Evolutionary conservation across 2,329 filamentous ascomycete genomes (phyloP).

Genomic region (Penicillium aurantiogriseum): DNA sequence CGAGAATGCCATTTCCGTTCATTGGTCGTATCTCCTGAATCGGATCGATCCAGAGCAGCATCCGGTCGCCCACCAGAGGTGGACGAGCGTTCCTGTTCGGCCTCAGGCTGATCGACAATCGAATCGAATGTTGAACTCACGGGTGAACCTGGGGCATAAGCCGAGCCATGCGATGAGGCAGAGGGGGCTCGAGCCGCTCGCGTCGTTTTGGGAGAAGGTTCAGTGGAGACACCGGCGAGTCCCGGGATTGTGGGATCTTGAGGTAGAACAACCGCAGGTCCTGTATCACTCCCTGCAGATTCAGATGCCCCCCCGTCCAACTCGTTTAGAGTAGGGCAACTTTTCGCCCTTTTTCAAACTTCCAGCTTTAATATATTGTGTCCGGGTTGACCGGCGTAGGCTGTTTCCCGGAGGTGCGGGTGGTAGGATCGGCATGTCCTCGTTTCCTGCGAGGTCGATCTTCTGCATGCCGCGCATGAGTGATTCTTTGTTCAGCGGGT

Average conservation of each 20-base stretch:
- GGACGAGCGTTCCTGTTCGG: constrained; percentile 15
- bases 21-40: constrained; percentile 38
- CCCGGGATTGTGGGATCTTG: constrained; percentile 37
- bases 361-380: constrained; percentile 77
- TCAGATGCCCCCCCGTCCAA: constrained; percentile 60
- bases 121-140: constrained; percentile 30
- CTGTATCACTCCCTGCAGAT: constrained; percentile 51
- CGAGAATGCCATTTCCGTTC: constrained; percentile 55
- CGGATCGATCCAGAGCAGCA: constrained; percentile 25
- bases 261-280: constrained; percentile 36
- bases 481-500: constrained; percentile 64
- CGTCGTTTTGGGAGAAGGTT: constrained; percentile 32
- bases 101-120: constrained; percentile 29
- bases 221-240: constrained; percentile 38
- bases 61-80: constrained; percentile 21
- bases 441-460: constrained; percentile 47
- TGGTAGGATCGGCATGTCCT: constrained; percentile 84
- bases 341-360: constrained; percentile 79
- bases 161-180: constrained; percentile 24
- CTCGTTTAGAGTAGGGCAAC: constrained; percentile 70
- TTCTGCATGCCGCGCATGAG: constrained; percentile 44
- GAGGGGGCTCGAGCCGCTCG: constrained; percentile 49
- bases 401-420: constrained; percentile 71
- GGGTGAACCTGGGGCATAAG: constrained; percentile 20
- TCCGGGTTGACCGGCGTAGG: constrained; percentile 84